Base-by-base conservation (phyloP, 345 rosid genomes). In the Eucalyptus globulus region DNA sequence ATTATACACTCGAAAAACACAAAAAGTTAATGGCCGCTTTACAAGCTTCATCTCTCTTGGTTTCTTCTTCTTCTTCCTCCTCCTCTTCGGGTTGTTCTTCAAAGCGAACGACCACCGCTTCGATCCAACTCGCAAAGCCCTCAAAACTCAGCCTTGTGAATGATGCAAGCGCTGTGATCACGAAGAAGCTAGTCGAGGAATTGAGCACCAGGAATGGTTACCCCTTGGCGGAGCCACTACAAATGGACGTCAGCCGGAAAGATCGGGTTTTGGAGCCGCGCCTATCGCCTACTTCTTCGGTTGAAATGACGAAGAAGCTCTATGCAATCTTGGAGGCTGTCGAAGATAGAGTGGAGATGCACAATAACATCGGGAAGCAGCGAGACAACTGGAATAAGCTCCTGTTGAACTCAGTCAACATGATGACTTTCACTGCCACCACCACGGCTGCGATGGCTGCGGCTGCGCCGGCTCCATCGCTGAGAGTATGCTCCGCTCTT, bases 261-360 rank as follows among this genome's bases (percentile, higher is more conserved):
- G 45, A 44, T 14, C 13, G 47, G 85, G 29, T 87, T 34, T 29
- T 21, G 50, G 56, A 87, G 54, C 81, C 43, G 21, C 31, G 81
- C 26, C 72, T 26, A 51, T 62, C 88, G 50, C 31, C 44, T 3
- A 21, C 22, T 43, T 62, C 88, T 24, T 29, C 58, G 5, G 19
- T 29, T 12, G 47, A 14, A 49, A 45, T 47, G 29, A 45, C 14
- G 19, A 26, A 50, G 60, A 67, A 94, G 88, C 93, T 96, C 45
- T 92, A 92, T 65, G 93, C 92, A 1, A 92, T 95, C 86, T 91
- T 95, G 86, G 97, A 94, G 88, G 95, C 92, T 8, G 94, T 95
- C 81, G 91, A 93, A 50, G 97, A 96, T 54, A 91, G 97, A 88
- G 92, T 94, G 6, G 96, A 95, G 93, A 96, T 95, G 97, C 98